Evolutionary conservation across 768 basidiomycete species (phyloP).

Genomic region (Agrocybe pediades): DNA sequence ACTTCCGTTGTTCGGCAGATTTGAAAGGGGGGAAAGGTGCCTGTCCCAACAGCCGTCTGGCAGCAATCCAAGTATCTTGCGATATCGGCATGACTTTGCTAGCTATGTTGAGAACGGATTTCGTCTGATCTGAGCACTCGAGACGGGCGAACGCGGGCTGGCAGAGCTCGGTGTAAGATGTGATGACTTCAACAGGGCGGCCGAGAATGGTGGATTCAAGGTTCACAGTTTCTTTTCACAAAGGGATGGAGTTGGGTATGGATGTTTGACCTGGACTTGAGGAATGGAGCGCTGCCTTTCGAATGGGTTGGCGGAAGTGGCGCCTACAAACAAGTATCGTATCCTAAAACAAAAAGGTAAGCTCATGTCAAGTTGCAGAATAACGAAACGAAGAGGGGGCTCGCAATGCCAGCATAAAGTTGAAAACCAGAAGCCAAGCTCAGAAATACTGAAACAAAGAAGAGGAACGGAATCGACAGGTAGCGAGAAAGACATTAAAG

Average conservation of each 20-base stretch:
- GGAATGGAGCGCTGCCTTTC: too few species aligned
- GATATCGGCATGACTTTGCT: slow-evolving; percentile 92
- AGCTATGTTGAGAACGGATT: slow-evolving; percentile 93
- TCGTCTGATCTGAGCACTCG: slow-evolving; percentile 89
- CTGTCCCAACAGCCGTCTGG: slow-evolving; percentile 90
- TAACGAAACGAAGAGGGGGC: too few species aligned
- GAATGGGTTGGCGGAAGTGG: too few species aligned
- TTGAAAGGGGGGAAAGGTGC: slow-evolving; percentile 46
- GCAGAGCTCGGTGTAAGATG: slow-evolving; percentile 95
- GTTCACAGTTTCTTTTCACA: slow-evolving; percentile 99
- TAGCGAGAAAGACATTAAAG: too few species aligned
- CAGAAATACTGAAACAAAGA: too few species aligned
- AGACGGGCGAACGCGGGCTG: slow-evolving; percentile 97
- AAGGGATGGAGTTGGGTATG: slow-evolving; percentile 93
- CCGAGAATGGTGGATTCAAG: slow-evolving; percentile 89
- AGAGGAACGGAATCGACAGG: too few species aligned
- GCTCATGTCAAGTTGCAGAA: too few species aligned
- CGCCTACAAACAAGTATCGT: too few species aligned
- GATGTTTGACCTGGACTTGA: too few species aligned
- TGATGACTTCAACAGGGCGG: slow-evolving; percentile 96
- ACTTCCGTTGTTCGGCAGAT: slow-evolving; percentile 51
- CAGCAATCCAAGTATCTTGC: slow-evolving; percentile 99
- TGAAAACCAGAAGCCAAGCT: too few species aligned
- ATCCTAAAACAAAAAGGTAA: too few species aligned
- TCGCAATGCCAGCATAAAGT: too few species aligned